These are phyloP conservation scores for Macrocybe gigantea DNA, from an alignment of 768 basidiomycete genomes.

Conservation along the genomic window DNA sequence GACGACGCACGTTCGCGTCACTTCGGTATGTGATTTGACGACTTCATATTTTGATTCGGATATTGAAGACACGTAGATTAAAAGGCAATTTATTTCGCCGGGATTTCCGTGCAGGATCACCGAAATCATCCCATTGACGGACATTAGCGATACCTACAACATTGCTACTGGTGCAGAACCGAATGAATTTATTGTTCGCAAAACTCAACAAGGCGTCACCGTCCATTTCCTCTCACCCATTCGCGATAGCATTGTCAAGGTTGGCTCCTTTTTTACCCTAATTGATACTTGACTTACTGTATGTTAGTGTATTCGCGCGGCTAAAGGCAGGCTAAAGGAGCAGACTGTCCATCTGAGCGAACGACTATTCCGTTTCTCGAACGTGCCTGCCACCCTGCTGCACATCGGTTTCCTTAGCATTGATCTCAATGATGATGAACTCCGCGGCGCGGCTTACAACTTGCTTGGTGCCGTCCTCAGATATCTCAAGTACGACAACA, in stretches of 20 bases:
- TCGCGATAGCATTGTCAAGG: slow-evolving; percentile 74
- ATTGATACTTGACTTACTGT: background rate
- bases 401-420: slow-evolving; percentile 82
- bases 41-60: background rate
- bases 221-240: slow-evolving; percentile 69
- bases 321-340: slow-evolving; percentile 66
- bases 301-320: slow-evolving; percentile 61
- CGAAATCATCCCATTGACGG: slow-evolving; percentile 73
- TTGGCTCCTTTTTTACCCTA: slow-evolving; percentile 14
- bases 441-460: slow-evolving; percentile 77
- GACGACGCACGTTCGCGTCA: slow-evolving; percentile 67
- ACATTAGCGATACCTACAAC: slow-evolving; percentile 85
- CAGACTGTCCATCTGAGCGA: slow-evolving; percentile 46
- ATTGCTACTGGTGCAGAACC: slow-evolving; percentile 69
- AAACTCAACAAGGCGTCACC: slow-evolving; percentile 63
- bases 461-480: slow-evolving; percentile 72
- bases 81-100: slow-evolving; percentile 67
- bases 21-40: slow-evolving; percentile 45
- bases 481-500: slow-evolving; percentile 73
- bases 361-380: slow-evolving; percentile 72
- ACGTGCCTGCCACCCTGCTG: slow-evolving; percentile 81
- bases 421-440: slow-evolving; percentile 64
- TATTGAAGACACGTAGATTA: slow-evolving; percentile 37
- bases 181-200: slow-evolving; percentile 77
- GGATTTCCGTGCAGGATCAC: slow-evolving; percentile 68